Evolutionary conservation across 768 basidiomycete genomes (phyloP).

Genomic region (Paxillus involutus): DNA sequence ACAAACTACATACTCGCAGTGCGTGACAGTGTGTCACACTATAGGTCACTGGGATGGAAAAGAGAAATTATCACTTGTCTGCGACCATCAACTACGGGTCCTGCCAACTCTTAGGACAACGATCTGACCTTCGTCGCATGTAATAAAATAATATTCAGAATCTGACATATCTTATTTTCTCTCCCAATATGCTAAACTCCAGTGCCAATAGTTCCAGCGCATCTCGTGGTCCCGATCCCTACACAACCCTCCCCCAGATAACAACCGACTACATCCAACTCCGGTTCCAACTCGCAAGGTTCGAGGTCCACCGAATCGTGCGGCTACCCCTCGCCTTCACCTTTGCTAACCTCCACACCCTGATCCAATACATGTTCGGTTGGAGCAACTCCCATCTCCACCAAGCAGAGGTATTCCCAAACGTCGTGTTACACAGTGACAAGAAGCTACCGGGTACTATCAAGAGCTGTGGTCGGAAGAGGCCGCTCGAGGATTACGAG

Average conservation of each 20-base stretch:
- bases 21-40: too few species aligned
- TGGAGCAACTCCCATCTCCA: slow-evolving; percentile 28
- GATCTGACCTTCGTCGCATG: too few species aligned
- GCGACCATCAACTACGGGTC: too few species aligned
- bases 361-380: slow-evolving; percentile 33
- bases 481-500: slow-evolving; percentile 16
- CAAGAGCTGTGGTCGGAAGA: slow-evolving; percentile 21
- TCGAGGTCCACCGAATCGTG: slow-evolving; percentile 25
- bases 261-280: slow-evolving; percentile 25
- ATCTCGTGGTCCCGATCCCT: not conserved
- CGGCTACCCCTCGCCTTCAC: slow-evolving; percentile 27
- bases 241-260: slow-evolving; percentile 9
- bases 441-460: slow-evolving; percentile 14
- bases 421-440: slow-evolving; percentile 20
- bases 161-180: too few species aligned
- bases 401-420: slow-evolving; percentile 17
- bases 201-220: too few species aligned
- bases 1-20: too few species aligned
- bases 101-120: too few species aligned
- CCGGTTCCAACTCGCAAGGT: slow-evolving; percentile 29
- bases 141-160: too few species aligned
- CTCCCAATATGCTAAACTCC: too few species aligned
- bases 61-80: too few species aligned
- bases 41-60: too few species aligned
- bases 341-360: slow-evolving; percentile 29